Conservation (phyloP, 1,139 yeast species). For the Saccharomyces hybrid region DNA sequence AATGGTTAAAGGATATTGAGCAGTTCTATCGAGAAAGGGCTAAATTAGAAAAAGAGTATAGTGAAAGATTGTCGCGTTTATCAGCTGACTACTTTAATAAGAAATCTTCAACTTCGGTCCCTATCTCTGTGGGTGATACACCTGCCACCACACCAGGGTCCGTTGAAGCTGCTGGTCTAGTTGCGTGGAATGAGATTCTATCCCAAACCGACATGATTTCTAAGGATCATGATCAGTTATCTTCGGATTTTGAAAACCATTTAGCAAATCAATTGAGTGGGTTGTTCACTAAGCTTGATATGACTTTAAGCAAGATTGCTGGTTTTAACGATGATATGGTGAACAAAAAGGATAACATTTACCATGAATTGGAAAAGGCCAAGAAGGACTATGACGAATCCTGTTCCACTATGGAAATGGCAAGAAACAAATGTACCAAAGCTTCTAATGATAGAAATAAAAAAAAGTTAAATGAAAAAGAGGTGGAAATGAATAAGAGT, state of each 20-base stretch:
- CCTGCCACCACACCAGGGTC: slow-evolving; percentile 95
- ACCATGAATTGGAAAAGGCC: slow-evolving; percentile 60
- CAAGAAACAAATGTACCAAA: slow-evolving; percentile 61
- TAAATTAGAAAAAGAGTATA: slow-evolving; percentile 71
- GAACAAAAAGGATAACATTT: slow-evolving; percentile 51
- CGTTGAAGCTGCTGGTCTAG: slow-evolving; percentile 81
- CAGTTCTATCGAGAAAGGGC: slow-evolving; percentile 80
- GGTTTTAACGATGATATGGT: slow-evolving; percentile 52
- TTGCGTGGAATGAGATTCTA: slow-evolving; percentile 87
- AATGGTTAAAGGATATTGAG: slow-evolving; percentile 73
- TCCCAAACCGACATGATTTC: slow-evolving; percentile 79
- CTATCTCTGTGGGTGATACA: slow-evolving; percentile 78
- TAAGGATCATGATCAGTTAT: slow-evolving; percentile 53
- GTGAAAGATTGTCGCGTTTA: slow-evolving; percentile 56
- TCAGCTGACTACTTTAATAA: slow-evolving; percentile 66
- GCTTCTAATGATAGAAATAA: slow-evolving; percentile 49
- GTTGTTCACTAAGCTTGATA: slow-evolving; percentile 47
- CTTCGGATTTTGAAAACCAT: slow-evolving; percentile 54
- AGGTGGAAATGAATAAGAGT: slow-evolving; percentile 73
- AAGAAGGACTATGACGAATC: slow-evolving; percentile 71
- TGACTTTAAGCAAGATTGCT: slow-evolving; percentile 49
- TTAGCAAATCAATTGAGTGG: slow-evolving; percentile 57
- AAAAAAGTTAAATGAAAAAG: slow-evolving; percentile 53
- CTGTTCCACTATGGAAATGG: slow-evolving; percentile 73
- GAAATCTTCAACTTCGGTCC: slow-evolving; percentile 62